Evolutionary conservation across 1,284 basidiomycete genomes (phyloP).

Genomic region (Sutorius eximius): DNA sequence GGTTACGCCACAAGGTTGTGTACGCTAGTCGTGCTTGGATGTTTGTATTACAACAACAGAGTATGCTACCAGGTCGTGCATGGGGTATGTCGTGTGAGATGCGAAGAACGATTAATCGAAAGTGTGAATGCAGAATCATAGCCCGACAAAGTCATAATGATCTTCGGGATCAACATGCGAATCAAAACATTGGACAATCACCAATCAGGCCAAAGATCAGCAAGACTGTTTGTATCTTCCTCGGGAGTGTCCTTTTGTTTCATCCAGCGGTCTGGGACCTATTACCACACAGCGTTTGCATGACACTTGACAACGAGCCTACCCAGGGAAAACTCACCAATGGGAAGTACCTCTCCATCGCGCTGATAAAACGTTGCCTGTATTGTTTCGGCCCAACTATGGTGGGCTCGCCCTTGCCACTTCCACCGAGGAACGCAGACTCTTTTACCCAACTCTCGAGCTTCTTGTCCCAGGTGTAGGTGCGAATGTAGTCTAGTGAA

Average conservation of each 20-base stretch:
- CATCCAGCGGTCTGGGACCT: conserved; percentile 88
- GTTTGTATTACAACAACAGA: conserved; percentile 18
- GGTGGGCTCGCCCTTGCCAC: conserved; percentile 83
- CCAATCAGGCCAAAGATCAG: conserved; percentile 56
- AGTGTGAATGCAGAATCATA: conserved; percentile 9
- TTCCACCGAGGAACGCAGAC: conserved; percentile 81
- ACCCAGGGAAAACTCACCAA: conserved; percentile 48
- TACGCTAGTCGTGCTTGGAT: not conserved
- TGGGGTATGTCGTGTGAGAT: conserved; percentile 23
- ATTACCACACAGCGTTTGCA: not conserved
- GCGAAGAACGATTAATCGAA: conserved; percentile 5
- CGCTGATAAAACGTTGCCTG: conserved; percentile 83
- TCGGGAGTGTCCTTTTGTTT: conserved; percentile 75
- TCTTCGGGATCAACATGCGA: conserved; percentile 4
- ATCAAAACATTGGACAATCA: conserved; percentile 22
- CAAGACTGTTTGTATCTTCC: conserved; percentile 59
- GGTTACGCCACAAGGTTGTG: conserved; percentile 2
- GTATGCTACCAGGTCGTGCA: conserved; percentile 18
- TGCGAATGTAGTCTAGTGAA: conserved; percentile 81
- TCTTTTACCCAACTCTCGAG: conserved; percentile 98
- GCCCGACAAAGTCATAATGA: not conserved
- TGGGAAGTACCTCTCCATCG: conserved; percentile 92
- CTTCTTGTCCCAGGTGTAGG: conserved; percentile 98
- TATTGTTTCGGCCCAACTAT: conserved; percentile 89
- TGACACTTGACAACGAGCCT: not conserved